Percentiles rank a stretch among this genome's conserved stretches.
These are phyloP conservation scores for Garcia nutans DNA, from an alignment of 345 rosid genomes.

Conservation along the genomic window DNA sequence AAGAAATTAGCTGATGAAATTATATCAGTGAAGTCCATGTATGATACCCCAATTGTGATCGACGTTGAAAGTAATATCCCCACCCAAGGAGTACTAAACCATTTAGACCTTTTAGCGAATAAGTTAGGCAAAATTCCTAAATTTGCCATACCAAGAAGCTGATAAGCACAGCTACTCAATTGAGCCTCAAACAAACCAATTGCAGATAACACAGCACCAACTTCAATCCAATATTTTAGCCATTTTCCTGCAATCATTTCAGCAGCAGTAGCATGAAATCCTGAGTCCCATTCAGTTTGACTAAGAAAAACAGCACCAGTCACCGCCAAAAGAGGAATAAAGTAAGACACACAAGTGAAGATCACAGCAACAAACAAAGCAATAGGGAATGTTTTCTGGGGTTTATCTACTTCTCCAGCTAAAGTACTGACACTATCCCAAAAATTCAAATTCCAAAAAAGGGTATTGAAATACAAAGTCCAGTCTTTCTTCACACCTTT, in stretches of 20 bases:
- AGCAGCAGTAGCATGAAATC: constrained; percentile 74
- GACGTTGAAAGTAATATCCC: constrained; percentile 56
- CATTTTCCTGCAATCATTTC: constrained; percentile 74
- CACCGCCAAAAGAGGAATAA: constrained; percentile 77
- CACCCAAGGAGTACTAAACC: constrained; percentile 79
- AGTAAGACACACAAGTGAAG: constrained; percentile 75
- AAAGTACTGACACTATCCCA: constrained; percentile 91
- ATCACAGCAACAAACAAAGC: constrained; percentile 66
- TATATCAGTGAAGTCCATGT: constrained; percentile 52
- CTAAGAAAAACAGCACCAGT: constrained; percentile 63
- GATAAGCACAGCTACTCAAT: constrained; percentile 70
- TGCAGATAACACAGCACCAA: constrained; percentile 65
- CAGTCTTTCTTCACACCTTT: constrained; percentile 64
- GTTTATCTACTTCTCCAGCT: constrained; percentile 76
- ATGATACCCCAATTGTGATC: constrained; percentile 53
- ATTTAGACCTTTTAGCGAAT: constrained; percentile 50
- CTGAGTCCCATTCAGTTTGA: constrained; percentile 58
- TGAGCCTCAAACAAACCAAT: constrained; percentile 84
- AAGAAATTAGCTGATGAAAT: constrained; percentile 64
- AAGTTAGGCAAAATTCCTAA: constrained; percentile 56
- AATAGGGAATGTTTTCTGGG: constrained; percentile 63
- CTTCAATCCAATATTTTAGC: constrained; percentile 70
- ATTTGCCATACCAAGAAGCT: constrained; percentile 77
- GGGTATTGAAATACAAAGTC: constrained; percentile 81
- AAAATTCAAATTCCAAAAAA: constrained; percentile 89